Evolutionary conservation across 192 early-diverging fungal genomes (phyloP).

Genomic region (Lobosporangium transversale): DNA sequence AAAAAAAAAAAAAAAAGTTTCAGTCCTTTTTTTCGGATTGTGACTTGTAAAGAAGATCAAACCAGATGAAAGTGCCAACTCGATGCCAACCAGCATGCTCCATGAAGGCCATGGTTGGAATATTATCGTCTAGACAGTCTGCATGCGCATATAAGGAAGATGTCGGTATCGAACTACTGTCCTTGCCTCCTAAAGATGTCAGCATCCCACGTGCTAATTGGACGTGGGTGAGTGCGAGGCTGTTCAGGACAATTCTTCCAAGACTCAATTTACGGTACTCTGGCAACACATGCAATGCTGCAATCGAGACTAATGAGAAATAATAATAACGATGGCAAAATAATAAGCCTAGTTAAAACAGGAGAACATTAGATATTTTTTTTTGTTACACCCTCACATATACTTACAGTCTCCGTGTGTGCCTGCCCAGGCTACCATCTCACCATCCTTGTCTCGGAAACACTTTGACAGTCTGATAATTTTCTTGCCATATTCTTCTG

Average conservation of each 20-base stretch:
- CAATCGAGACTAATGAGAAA: constrained; percentile 19
- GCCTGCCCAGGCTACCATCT: constrained; percentile 49
- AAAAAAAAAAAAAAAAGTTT: background rate
- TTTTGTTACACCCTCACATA: background rate
- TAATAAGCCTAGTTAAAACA: background rate
- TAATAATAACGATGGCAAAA: background rate
- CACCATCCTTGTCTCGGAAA: constrained; percentile 20
- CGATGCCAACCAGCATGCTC: constrained; percentile 37
- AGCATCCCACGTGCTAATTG: constrained; percentile 18
- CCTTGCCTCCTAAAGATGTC: background rate
- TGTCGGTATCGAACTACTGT: background rate
- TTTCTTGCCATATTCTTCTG: constrained; percentile 6
- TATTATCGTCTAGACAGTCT: constrained; percentile 28
- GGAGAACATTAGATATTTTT: background rate
- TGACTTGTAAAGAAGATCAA: constrained; percentile 7
- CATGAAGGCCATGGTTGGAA: constrained; percentile 36
- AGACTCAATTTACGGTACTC: constrained; percentile 33
- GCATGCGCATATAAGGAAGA: constrained; percentile 27
- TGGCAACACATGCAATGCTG: constrained; percentile 40
- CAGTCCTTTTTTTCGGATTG: background rate
- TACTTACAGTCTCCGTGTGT: constrained; percentile 41
- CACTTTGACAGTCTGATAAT: constrained; percentile 20
- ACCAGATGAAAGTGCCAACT: constrained; percentile 23
- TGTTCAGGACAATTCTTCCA: constrained; percentile 22
- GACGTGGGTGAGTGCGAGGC: constrained; percentile 16